A percentile compares a stretch with the other conserved stretches of the same genome.
These are phyloP conservation scores for Houttuynia cordata DNA, from an alignment of 164 flowering plant genomes.

Conservation along the genomic window DNA sequence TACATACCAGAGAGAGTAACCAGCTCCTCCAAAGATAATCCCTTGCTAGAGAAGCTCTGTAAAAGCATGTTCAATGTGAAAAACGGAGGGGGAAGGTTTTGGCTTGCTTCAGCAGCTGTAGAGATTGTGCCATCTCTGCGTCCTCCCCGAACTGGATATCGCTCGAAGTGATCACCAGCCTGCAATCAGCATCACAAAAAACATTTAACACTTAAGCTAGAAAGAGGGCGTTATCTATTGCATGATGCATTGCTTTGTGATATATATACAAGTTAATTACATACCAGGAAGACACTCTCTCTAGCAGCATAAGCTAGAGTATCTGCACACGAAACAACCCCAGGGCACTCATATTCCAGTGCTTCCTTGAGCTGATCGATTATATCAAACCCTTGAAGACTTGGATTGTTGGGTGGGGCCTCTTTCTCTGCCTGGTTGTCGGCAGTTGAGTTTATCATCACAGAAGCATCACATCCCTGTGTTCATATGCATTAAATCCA, in stretches of 20 bases:
- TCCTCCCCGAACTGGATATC: conserved; percentile 23
- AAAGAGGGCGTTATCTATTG: no score
- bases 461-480: conserved; percentile 34
- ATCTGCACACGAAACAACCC: conserved; percentile 30
- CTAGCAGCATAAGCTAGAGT: conserved; percentile 25
- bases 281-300: conserved; percentile 17
- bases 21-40: conserved; percentile 16
- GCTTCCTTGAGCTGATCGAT: conserved; percentile 22
- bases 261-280: neutral
- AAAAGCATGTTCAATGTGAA: conserved; percentile 8
- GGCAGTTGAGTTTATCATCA: conserved; percentile 15
- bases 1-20: conserved; percentile 18
- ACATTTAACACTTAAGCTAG: no score
- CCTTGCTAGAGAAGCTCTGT: conserved; percentile 7
- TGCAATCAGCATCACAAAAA: neutral
- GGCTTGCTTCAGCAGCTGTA: conserved; percentile 10
- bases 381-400: conserved; percentile 19
- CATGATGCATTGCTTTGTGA: no score
- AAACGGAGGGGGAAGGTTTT: conserved; percentile 11
- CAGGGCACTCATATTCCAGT: conserved; percentile 21
- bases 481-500: neutral
- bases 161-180: conserved; percentile 10
- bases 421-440: conserved; percentile 20
- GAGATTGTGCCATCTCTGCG: conserved; percentile 26
- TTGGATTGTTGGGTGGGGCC: conserved; percentile 16